These are phyloP conservation scores for Chenopodium berlandieri DNA, from an alignment of 148 eudicot genomes.

Conservation along the genomic window DNA sequence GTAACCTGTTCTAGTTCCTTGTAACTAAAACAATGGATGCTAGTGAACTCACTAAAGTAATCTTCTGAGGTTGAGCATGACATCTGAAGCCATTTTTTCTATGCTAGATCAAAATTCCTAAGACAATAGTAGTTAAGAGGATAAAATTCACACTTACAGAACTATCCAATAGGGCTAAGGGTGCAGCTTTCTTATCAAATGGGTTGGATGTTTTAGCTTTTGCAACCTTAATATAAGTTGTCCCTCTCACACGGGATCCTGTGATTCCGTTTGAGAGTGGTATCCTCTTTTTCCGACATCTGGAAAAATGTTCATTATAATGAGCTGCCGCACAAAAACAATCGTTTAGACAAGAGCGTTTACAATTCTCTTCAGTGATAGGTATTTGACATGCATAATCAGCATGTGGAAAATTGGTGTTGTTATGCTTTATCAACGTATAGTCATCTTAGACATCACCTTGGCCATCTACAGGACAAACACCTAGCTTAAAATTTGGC, in stretches of 20 bases:
- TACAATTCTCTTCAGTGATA: conserved; percentile 25
- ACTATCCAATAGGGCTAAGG: no score
- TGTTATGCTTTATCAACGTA: no score
- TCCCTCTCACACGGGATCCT: no score
- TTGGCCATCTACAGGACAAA: conserved; percentile 10
- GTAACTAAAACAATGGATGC: conserved; percentile 31
- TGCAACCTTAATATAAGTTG: no score
- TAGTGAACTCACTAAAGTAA: conserved; percentile 13
- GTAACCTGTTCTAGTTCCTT: conserved; percentile 43
- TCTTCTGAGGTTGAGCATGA: not conserved
- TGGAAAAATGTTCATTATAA: not conserved
- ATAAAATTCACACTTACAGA: no score
- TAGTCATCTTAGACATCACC: not conserved
- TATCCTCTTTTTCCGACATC: conserved; percentile 34
- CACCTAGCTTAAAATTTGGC: conserved; percentile 26
- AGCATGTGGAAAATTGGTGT: conserved; percentile 2
- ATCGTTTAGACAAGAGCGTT: conserved; percentile 38
- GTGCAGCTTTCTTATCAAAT: no score
- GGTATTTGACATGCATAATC: conserved; percentile 28
- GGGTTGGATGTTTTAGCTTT: no score
- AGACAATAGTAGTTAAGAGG: not conserved
- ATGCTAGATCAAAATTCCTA: conserved; percentile 15
- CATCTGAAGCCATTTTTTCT: not conserved
- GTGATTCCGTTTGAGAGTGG: conserved; percentile 30
- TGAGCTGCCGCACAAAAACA: conserved; percentile 50